phyloP scores from a whole-genome alignment of 1,139 yeast genomes.

The Candida sanyaensis region DNA sequence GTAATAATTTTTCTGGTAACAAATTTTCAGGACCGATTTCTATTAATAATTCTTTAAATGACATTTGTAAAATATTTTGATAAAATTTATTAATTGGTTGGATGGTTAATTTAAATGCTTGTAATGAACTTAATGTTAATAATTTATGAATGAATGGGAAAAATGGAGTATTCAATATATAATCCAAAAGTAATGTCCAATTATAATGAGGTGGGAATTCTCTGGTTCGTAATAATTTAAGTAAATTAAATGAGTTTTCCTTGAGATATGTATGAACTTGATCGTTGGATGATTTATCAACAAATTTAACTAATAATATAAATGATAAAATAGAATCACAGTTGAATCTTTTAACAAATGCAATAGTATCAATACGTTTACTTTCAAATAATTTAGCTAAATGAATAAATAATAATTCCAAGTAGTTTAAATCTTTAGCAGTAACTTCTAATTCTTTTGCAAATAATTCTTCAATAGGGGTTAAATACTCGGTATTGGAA shows the following conservation, averaged over 20 bases:
- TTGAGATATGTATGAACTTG: slow-evolving; percentile 22
- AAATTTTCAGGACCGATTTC: slow-evolving; percentile 54
- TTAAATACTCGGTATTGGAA: slow-evolving; percentile 10
- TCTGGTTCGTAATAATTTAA: slow-evolving; percentile 21
- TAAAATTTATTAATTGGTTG: slow-evolving; percentile 35
- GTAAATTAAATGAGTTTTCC: slow-evolving; percentile 23
- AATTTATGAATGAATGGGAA: slow-evolving; percentile 41
- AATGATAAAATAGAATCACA: slow-evolving; percentile 30
- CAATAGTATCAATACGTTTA: slow-evolving; percentile 15
- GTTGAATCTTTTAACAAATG: slow-evolving; percentile 25
- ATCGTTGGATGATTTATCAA: slow-evolving; percentile 17
- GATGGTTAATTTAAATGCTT: slow-evolving; percentile 30
- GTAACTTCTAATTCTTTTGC: slow-evolving; percentile 23
- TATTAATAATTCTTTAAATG: slow-evolving; percentile 45
- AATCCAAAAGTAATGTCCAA: slow-evolving; percentile 31
- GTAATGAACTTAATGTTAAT: slow-evolving; percentile 32
- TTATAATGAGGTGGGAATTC: slow-evolving; percentile 24
- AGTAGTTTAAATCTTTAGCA: slow-evolving; percentile 24
- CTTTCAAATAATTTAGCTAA: slow-evolving; percentile 21
- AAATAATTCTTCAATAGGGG: slow-evolving; percentile 29
- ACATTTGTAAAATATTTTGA: slow-evolving; percentile 34
- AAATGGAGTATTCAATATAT: slow-evolving; percentile 31
- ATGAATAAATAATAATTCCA: slow-evolving; percentile 21
- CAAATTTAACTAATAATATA: slow-evolving; percentile 26
- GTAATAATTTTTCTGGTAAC: slow-evolving; percentile 51